Base-by-base conservation (phyloP, 164 flowering plant species). In the Echeveria elegans region DNA sequence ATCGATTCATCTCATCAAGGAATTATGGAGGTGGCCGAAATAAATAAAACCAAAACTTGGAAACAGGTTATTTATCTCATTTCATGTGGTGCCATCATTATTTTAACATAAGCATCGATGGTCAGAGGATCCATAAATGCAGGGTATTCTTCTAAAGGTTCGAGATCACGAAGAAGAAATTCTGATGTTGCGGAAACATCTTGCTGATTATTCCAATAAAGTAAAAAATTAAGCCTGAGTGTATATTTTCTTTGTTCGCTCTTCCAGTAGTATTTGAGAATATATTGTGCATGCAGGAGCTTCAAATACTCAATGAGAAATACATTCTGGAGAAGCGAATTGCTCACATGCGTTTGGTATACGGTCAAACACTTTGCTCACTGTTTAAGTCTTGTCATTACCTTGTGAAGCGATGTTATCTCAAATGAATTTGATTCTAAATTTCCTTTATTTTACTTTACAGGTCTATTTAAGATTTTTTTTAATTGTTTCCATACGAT, bases 121-220 rank as follows among this genome's bases (percentile, higher is more conserved):
- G 66, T 37, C 32, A 64, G 36, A 52, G 50, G 11, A 24, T 67
- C 38, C 62, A 31, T 73, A 18, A 69, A 8, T 69, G 16, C 72
- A 85, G 96, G 92, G 85, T 73, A 77, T 91, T 70, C 58, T 70
- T 79, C 69, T 76, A 60, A 86, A 87, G 77, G 71, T 82, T 70
- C 85, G 76, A 75, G 96, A 87, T 32, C 86, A 80, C 65, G 97
- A 95, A 72, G 89, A 92, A 72, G 99, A 95, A 77, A 87, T 89
- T 77, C 34, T 73, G 73, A 92, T 79, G 76, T 74, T 90, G 66
- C 77, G 85, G 66, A 92, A 79, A 69, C 90, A 88, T 78, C 88
- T 95, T 66, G 77, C 87, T 68, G 97, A 95, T 41, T 92, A 82
- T 81, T 83, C 92, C 37, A 68, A 85, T 47, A 95, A 82, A 89